Percentiles rank a stretch among this genome's conserved stretches.
Evolutionary conservation across 2,329 filamentous ascomycete species (phyloP).

Genomic region (Anthostomella pinea): DNA sequence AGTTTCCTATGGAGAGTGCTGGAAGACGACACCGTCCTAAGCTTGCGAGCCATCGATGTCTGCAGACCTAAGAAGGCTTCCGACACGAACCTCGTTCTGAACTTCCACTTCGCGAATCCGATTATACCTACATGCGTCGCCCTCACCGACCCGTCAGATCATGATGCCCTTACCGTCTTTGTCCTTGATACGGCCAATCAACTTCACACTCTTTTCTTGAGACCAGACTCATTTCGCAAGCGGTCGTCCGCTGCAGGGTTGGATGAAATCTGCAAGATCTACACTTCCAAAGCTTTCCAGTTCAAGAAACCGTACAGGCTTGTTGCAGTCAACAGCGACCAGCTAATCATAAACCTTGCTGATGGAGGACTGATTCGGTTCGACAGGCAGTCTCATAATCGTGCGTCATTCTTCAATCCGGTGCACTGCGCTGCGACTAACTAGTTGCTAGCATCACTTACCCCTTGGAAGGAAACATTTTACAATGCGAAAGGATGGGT

Average conservation of each 20-base stretch:
- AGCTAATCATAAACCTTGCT: constrained; percentile 76
- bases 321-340: constrained; percentile 67
- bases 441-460: constrained; percentile 25
- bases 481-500: constrained; percentile 73
- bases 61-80: constrained; percentile 62
- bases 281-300: constrained; percentile 67
- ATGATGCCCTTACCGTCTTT: constrained; percentile 54
- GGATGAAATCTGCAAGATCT: constrained; percentile 74
- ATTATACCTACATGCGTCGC: constrained; percentile 78
- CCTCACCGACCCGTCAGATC: constrained; percentile 74
- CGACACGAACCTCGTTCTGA: constrained; percentile 72
- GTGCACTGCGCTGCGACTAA: constrained; percentile 15
- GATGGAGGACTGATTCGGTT: constrained; percentile 75
- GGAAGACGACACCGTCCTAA: constrained; percentile 74
- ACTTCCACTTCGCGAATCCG: constrained; percentile 70
- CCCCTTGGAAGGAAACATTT: constrained; percentile 67
- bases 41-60: constrained; percentile 80
- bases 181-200: constrained; percentile 68
- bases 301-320: constrained; percentile 81
- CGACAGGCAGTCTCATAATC: constrained; percentile 52
- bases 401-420: constrained; percentile 34
- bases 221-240: constrained; percentile 77
- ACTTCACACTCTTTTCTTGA: constrained; percentile 82
- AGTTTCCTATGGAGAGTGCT: constrained; percentile 90
- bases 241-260: constrained; percentile 68